These are phyloP conservation scores for Magnusiomyces magnusii DNA, from an alignment of 1,139 yeast genomes.

Conservation along the genomic window DNA sequence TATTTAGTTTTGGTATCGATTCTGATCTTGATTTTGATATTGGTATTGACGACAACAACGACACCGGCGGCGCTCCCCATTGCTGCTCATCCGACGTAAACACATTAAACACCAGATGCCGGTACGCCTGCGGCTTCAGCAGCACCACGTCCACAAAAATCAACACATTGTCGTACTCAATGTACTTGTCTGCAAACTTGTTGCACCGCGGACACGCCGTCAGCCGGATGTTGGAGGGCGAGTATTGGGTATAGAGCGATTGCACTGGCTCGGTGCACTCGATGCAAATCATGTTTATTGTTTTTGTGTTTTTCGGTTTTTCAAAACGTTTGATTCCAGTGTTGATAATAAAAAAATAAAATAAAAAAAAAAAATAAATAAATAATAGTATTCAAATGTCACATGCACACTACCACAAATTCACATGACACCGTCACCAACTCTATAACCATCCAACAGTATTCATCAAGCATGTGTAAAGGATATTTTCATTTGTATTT, in stretches of 20 bases:
- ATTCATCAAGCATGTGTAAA: too few species aligned
- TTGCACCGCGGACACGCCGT: slow-evolving; percentile 72
- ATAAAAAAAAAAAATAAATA: too few species aligned
- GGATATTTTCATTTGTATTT: too few species aligned
- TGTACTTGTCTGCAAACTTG: slow-evolving; percentile 77
- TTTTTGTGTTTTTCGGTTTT: background rate
- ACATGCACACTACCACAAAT: too few species aligned
- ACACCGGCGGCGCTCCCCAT: slow-evolving; percentile 4
- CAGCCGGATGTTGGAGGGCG: slow-evolving; percentile 47
- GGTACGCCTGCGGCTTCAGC: slow-evolving; percentile 80
- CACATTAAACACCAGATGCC: slow-evolving; percentile 77
- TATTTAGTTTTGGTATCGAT: too few species aligned
- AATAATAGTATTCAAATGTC: too few species aligned
- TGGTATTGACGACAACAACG: background rate
- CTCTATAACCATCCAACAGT: too few species aligned
- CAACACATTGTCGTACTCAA: slow-evolving; percentile 81
- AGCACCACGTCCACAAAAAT: slow-evolving; percentile 76
- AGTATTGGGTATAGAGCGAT: slow-evolving; percentile 61
- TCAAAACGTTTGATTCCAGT: too few species aligned
- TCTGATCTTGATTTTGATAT: too few species aligned
- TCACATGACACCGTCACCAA: too few species aligned
- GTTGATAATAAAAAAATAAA: too few species aligned
- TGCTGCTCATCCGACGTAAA: slow-evolving; percentile 32
- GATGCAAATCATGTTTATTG: slow-evolving; percentile 67
- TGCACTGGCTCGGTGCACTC: slow-evolving; percentile 67